phyloP scores from a whole-genome alignment of 768 basidiomycete species.

The Amanita rubescens region DNA sequence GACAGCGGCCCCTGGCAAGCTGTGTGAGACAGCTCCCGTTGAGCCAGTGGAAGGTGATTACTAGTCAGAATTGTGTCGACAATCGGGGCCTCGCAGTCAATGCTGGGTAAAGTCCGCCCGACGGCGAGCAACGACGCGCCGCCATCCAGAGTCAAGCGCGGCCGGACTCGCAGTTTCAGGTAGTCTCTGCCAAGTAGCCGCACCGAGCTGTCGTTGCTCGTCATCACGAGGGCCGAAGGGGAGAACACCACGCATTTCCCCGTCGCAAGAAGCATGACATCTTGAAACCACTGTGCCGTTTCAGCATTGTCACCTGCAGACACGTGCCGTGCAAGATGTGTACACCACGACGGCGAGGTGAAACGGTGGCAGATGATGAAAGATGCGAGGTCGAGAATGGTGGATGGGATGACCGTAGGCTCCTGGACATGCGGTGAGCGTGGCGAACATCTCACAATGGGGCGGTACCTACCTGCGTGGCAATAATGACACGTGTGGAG shows the following conservation, averaged over 20 bases:
- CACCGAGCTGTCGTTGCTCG: not conserved
- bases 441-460: not conserved
- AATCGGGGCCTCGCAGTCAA: not conserved
- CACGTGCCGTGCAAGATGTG: constrained; percentile 42
- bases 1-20: not conserved
- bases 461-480: constrained; percentile 31
- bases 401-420: constrained; percentile 47
- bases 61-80: not conserved
- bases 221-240: constrained; percentile 7
- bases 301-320: constrained; percentile 33
- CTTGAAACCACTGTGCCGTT: constrained; percentile 8
- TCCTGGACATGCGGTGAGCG: constrained; percentile 17
- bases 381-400: constrained; percentile 42
- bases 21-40: not conserved
- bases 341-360: constrained; percentile 50
- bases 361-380: constrained; percentile 44
- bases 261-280: constrained; percentile 12
- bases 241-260: constrained; percentile 12
- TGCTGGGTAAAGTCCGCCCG: not conserved
- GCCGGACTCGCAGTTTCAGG: constrained; percentile 4
- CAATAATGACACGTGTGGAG: constrained; percentile 43
- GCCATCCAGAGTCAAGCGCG: constrained; percentile 5
- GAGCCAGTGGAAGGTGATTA: not conserved
- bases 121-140: not conserved
- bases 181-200: constrained; percentile 1